A percentile compares a stretch with the other conserved stretches of the same genome.
phyloP scores from a whole-genome alignment of 2,329 filamentous ascomycete species.

The Pestalotiopsis sp. region DNA sequence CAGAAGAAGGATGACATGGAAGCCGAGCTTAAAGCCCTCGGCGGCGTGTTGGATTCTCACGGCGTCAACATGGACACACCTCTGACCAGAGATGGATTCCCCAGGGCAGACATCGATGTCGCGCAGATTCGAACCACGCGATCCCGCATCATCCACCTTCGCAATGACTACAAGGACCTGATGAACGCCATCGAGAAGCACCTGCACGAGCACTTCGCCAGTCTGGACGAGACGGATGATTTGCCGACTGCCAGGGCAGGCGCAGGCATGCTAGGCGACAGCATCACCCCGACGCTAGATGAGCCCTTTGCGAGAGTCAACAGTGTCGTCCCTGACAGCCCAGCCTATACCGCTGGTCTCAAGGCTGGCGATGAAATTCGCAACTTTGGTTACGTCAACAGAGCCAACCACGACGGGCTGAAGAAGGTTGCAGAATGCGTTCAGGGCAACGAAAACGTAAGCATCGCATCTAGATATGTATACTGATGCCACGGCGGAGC shows the following conservation, averaged over 20 bases:
- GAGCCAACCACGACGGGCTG: conserved; percentile 82
- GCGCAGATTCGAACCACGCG: conserved; percentile 95
- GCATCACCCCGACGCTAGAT: conserved; percentile 34
- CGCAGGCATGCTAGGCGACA: conserved; percentile 32
- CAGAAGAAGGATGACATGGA: conserved; percentile 83
- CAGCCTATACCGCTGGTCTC: conserved; percentile 81
- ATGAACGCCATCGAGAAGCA: conserved; percentile 83
- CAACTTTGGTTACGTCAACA: conserved; percentile 83
- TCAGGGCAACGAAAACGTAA: conserved; percentile 84
- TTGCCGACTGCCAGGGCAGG: conserved; percentile 25
- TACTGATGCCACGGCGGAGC: conserved; percentile 4
- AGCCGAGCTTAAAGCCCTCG: conserved; percentile 81
- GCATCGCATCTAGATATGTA: conserved; percentile 37
- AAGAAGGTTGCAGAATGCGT: conserved; percentile 88
- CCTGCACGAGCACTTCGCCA: conserved; percentile 90
- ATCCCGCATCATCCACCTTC: conserved; percentile 82
- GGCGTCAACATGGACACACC: conserved; percentile 89
- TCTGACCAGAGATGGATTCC: conserved; percentile 86
- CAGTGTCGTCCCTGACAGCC: conserved; percentile 74
- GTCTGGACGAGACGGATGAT: conserved; percentile 54
- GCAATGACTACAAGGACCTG: conserved; percentile 90
- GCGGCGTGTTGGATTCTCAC: conserved; percentile 88
- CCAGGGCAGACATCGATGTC: conserved; percentile 90
- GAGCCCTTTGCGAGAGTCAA: conserved; percentile 87
- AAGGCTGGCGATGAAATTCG: conserved; percentile 79